Conservation (phyloP, 2,329 filamentous ascomycete species). For the Lecanoromycetidae sp. region DNA sequence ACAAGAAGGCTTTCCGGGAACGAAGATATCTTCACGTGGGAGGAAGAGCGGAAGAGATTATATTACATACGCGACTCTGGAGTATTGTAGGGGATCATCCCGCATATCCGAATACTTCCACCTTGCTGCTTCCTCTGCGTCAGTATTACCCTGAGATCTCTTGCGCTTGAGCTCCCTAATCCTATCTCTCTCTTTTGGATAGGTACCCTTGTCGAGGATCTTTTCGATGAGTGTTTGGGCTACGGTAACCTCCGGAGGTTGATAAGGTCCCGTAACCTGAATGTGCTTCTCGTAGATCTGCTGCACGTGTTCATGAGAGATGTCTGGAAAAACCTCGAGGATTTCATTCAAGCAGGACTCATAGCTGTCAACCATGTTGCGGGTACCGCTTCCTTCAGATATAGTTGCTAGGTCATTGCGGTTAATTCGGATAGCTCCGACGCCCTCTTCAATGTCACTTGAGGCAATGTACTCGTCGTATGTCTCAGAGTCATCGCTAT, state of each 20-base stretch:
- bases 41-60: neutral
- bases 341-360: constrained; percentile 27
- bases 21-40: neutral
- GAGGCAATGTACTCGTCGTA: no score
- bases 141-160: constrained; percentile 22
- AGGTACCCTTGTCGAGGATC: constrained; percentile 29
- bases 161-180: constrained; percentile 29
- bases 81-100: constrained; percentile 20
- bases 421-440: no score
- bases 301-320: constrained; percentile 32
- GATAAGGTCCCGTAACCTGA: neutral
- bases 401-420: neutral
- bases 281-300: constrained; percentile 25
- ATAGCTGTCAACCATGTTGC: constrained; percentile 14
- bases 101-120: constrained; percentile 19
- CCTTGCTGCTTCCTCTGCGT: constrained; percentile 27
- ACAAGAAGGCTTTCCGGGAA: no score
- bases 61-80: constrained; percentile 17
- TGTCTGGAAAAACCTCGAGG: constrained; percentile 36
- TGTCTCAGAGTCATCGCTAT: no score
- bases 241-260: constrained; percentile 15
- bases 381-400: neutral
- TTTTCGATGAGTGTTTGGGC: constrained; percentile 31
- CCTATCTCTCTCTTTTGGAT: constrained; percentile 32
- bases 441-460: no score